Evolutionary conservation across 257 asterid genomes (phyloP).

Genomic region (Mentha longifolia): DNA sequence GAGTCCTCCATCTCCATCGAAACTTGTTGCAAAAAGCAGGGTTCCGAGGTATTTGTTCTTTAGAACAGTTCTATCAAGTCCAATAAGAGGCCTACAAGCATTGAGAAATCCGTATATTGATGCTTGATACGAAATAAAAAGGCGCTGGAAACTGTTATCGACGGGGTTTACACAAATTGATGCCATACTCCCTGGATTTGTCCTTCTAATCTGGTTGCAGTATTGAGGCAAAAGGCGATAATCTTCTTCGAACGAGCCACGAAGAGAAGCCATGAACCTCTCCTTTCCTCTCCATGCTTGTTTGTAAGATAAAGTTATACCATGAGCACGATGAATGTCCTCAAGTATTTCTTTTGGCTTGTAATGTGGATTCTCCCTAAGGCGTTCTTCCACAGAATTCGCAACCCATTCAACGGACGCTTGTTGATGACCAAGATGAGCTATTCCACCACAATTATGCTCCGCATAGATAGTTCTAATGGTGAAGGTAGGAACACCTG

Average conservation of each 20-base stretch:
- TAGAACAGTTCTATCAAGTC: slow-evolving; percentile 57
- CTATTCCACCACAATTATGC: slow-evolving; percentile 65
- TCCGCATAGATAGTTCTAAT: slow-evolving; percentile 63
- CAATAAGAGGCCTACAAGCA: slow-evolving; percentile 67
- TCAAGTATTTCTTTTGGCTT: slow-evolving; percentile 76
- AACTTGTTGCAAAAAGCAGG: slow-evolving; percentile 66
- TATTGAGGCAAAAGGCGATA: slow-evolving; percentile 70
- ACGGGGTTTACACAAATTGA: slow-evolving; percentile 53
- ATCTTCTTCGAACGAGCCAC: slow-evolving; percentile 74
- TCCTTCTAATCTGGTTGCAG: slow-evolving; percentile 60
- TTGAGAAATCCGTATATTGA: slow-evolving; percentile 69
- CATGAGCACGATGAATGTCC: slow-evolving; percentile 73
- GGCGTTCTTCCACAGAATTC: slow-evolving; percentile 57
- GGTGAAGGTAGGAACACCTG: slow-evolving; percentile 70
- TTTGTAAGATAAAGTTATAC: slow-evolving; percentile 71
- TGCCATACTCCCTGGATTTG: slow-evolving; percentile 80
- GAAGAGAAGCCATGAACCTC: slow-evolving; percentile 62
- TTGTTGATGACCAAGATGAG: slow-evolving; percentile 75
- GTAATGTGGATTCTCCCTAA: slow-evolving; percentile 65
- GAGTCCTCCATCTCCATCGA: slow-evolving; percentile 71
- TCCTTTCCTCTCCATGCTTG: slow-evolving; percentile 87
- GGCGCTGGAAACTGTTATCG: slow-evolving; percentile 64
- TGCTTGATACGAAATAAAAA: slow-evolving; percentile 71
- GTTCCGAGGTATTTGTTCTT: slow-evolving; percentile 71
- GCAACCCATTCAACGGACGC: slow-evolving; percentile 88